These are phyloP conservation scores for Trichophyton schoenleinii DNA, from an alignment of 2,329 filamentous ascomycete genomes.

Conservation along the genomic window DNA sequence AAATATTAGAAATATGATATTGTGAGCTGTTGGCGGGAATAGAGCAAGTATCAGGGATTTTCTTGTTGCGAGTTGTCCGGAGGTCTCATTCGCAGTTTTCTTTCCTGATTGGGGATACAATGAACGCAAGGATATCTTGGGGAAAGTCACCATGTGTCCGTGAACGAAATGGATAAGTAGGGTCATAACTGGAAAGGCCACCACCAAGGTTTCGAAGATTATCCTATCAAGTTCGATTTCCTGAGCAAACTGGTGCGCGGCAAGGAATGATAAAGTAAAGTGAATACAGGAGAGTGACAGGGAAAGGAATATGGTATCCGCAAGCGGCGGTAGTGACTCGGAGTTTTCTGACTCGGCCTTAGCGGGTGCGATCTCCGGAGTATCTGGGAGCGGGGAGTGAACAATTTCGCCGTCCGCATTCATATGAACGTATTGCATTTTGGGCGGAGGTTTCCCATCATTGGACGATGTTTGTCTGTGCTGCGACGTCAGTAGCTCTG, in stretches of 20 bases:
- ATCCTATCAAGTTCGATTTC: constrained; percentile 22
- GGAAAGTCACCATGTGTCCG: constrained; percentile 31
- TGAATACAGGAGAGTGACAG: constrained; percentile 33
- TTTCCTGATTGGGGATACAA: not conserved
- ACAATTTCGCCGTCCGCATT: constrained; percentile 15
- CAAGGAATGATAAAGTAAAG: constrained; percentile 34
- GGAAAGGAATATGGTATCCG: constrained; percentile 34
- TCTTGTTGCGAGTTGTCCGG: constrained; percentile 11
- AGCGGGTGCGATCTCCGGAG: constrained; percentile 3
- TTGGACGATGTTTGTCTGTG: not conserved
- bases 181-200: constrained; percentile 32
- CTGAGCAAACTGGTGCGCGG: constrained; percentile 36
- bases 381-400: constrained; percentile 16
- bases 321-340: constrained; percentile 24
- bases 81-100: constrained; percentile 3
- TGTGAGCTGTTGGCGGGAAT: constrained; percentile 24
- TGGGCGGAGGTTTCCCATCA: not conserved
- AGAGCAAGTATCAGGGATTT: constrained; percentile 20
- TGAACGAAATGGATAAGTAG: constrained; percentile 35
- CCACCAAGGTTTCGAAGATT: constrained; percentile 25
- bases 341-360: constrained; percentile 9
- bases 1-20: constrained; percentile 24
- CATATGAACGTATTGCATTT: constrained; percentile 22
- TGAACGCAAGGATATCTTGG: not conserved
- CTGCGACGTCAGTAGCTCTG: constrained; percentile 16